These are phyloP conservation scores for Suillus placidus DNA, from an alignment of 768 basidiomycete genomes.

Conservation along the genomic window DNA sequence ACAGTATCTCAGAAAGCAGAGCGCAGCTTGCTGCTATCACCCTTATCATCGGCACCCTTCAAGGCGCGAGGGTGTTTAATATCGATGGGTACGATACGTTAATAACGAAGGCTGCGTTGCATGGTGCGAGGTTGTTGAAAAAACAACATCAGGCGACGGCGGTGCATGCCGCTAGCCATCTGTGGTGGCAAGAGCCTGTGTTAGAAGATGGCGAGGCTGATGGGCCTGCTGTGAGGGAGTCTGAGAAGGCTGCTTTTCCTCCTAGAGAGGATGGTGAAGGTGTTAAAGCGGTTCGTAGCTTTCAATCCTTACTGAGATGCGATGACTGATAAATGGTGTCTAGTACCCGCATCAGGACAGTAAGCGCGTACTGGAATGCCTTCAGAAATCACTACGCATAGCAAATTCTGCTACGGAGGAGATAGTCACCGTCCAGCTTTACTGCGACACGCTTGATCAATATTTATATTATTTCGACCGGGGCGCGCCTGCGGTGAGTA, in stretches of 20 bases:
- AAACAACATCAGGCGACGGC: slow-evolving; percentile 98
- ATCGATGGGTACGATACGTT: slow-evolving; percentile 96
- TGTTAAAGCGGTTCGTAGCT: slow-evolving; percentile 57
- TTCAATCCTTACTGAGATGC: slow-evolving; percentile 1
- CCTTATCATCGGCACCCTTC: slow-evolving; percentile 88
- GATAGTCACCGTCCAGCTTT: slow-evolving; percentile 93
- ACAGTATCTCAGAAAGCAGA: slow-evolving; percentile 92
- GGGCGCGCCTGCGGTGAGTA: slow-evolving; percentile 84
- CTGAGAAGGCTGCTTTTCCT: slow-evolving; percentile 17
- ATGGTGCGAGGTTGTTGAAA: slow-evolving; percentile 94
- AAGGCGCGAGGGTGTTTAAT: slow-evolving; percentile 88
- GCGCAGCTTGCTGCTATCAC: slow-evolving; percentile 98
- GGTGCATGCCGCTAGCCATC: slow-evolving; percentile 91
- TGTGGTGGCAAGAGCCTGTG: slow-evolving; percentile 91
- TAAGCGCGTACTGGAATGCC: slow-evolving; percentile 95
- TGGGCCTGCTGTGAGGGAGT: slow-evolving; percentile 33
- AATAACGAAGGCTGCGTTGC: slow-evolving; percentile 97
- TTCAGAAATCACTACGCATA: slow-evolving; percentile 95
- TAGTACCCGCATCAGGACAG: slow-evolving; percentile 91
- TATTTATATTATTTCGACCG: slow-evolving; percentile 97
- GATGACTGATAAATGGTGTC: background rate
- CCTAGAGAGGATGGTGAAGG: slow-evolving; percentile 45
- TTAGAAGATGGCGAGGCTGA: slow-evolving; percentile 46
- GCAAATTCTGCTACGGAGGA: slow-evolving; percentile 97
- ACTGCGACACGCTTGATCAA: slow-evolving; percentile 94